Evolutionary conservation across 352 stramenopile species (phyloP).

Genomic region (Phytophthora litchii): DNA sequence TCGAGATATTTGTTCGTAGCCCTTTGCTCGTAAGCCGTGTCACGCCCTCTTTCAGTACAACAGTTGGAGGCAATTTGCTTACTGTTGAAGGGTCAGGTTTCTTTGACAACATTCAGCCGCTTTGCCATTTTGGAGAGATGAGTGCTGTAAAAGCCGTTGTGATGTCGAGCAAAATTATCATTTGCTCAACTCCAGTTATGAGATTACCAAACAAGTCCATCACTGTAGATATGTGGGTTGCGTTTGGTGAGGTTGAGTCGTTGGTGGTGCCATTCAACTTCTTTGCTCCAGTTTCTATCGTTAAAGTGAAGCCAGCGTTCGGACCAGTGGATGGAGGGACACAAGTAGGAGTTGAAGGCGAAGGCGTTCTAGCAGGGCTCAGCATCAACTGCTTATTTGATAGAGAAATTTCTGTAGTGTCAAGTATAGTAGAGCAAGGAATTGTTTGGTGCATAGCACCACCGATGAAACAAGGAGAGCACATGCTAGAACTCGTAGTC

Average conservation of each 20-base stretch:
- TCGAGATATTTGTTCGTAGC: slow-evolving; percentile 14
- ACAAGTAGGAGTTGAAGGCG: slow-evolving; percentile 22
- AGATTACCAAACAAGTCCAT: slow-evolving; percentile 1
- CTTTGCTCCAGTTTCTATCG: slow-evolving; percentile 22
- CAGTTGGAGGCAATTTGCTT: slow-evolving; percentile 36
- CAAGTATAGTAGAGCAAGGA: slow-evolving; percentile 6
- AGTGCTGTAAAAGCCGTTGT: slow-evolving; percentile 18
- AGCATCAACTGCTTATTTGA: slow-evolving; percentile 45
- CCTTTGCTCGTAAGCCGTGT: slow-evolving; percentile 24
- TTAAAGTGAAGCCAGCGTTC: slow-evolving; percentile 26
- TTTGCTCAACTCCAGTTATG: slow-evolving; percentile 33
- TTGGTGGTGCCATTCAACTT: slow-evolving; percentile 29
- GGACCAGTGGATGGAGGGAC: slow-evolving; percentile 43
- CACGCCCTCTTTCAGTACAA: slow-evolving; percentile 26
- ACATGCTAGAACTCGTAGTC: slow-evolving; percentile 41
- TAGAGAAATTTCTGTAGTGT: slow-evolving; percentile 6
- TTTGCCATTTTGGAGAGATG: slow-evolving; percentile 43
- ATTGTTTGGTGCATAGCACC: slow-evolving; percentile 35
- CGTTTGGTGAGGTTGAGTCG: slow-evolving; percentile 35
- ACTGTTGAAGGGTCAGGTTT: slow-evolving; percentile 43
- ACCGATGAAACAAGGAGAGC: slow-evolving; percentile 27
- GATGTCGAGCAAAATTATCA: slow-evolving; percentile 26
- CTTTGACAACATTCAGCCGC: slow-evolving; percentile 8
- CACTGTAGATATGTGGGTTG: slow-evolving; percentile 42
- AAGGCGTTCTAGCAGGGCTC: slow-evolving; percentile 29